Percentiles rank a stretch among this genome's conserved stretches.
Conservation (phyloP, 768 basidiomycete species). For the Rhodotorula diobovata region DNA sequence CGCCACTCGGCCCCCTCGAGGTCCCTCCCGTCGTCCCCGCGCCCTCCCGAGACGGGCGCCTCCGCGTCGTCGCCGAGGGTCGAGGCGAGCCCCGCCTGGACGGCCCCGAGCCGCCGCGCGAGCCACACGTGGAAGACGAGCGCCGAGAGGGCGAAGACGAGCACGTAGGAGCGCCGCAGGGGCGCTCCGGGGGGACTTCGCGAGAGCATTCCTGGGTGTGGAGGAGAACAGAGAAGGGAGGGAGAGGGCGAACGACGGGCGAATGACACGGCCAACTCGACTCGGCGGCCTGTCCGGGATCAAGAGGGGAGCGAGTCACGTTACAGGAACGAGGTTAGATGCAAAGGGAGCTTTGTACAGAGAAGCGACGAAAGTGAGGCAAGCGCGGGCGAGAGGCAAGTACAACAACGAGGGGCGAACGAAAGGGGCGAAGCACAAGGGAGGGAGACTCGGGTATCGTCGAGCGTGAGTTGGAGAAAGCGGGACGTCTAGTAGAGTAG, state of each 20-base stretch:
- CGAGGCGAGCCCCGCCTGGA: background rate
- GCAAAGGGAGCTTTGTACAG: too few species aligned
- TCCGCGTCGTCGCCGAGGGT: background rate
- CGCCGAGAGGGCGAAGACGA: background rate
- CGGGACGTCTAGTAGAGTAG: too few species aligned
- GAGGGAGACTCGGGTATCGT: background rate
- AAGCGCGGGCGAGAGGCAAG: background rate
- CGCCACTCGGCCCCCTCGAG: background rate
- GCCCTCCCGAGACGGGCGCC: background rate
- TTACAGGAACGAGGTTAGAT: too few species aligned
- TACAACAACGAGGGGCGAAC: background rate
- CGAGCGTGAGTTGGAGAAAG: too few species aligned
- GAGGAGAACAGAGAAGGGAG: background rate
- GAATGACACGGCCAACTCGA: too few species aligned
- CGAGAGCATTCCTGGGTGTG: background rate
- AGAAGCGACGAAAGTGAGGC: background rate
- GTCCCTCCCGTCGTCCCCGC: constrained; percentile 3
- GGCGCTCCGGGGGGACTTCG: background rate
- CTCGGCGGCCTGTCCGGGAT: too few species aligned
- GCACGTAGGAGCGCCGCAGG: background rate
- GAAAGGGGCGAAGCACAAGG: background rate
- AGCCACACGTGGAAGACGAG: constrained; percentile 8
- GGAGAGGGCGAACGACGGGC: background rate
- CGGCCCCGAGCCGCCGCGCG: background rate
- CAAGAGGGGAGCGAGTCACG: too few species aligned